These are phyloP conservation scores for Pseudogymnoascus sp. DNA, from an alignment of 2,329 filamentous ascomycete species.

Conservation along the genomic window DNA sequence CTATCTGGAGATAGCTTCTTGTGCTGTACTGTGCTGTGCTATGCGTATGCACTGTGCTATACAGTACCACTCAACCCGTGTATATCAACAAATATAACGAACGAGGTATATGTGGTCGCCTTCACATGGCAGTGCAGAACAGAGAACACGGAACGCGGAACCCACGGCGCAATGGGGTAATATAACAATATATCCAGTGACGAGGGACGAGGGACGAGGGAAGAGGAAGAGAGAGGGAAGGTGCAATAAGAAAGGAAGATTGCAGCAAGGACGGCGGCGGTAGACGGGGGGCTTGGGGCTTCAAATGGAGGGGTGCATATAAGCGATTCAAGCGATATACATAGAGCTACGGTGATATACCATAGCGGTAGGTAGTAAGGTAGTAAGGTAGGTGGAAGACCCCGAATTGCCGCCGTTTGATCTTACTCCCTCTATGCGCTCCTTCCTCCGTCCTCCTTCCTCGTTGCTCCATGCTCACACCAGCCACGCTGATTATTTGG, in stretches of 20 bases:
- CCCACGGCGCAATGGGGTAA: background rate
- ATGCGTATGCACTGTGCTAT: no score
- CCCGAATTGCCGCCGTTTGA: background rate
- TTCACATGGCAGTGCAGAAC: background rate
- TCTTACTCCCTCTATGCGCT: no score
- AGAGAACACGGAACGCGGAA: background rate
- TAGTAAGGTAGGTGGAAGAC: background rate
- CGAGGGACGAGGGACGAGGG: background rate
- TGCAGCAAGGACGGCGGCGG: background rate
- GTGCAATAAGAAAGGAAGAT: conserved; percentile 9
- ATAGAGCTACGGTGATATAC: background rate
- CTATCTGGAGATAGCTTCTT: background rate
- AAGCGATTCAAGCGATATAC: conserved; percentile 4
- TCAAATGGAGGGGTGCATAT: conserved; percentile 6
- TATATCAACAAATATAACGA: conserved; percentile 5
- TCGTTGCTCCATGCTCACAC: background rate
- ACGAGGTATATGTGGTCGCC: background rate
- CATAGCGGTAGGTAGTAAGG: background rate
- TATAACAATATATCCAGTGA: background rate
- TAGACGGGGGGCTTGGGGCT: background rate
- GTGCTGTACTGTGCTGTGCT: background rate
- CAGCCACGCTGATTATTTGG: background rate
- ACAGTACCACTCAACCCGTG: background rate
- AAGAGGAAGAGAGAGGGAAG: background rate
- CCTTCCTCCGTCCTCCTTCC: no score